phyloP scores from a whole-genome alignment of 2,329 filamentous ascomycete species.

The Beauveria pseudobassiana region DNA sequence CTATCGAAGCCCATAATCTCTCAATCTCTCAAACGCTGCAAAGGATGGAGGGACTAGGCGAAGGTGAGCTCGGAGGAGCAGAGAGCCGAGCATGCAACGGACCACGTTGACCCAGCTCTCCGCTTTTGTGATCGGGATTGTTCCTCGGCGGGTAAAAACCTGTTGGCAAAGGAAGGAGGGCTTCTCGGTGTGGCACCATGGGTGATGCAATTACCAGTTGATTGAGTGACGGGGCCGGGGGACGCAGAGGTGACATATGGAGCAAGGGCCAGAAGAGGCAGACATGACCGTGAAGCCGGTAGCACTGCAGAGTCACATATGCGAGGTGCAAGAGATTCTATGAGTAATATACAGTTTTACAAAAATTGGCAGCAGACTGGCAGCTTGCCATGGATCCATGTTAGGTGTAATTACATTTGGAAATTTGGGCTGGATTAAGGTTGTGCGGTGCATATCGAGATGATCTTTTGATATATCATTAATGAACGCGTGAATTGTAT shows the following conservation, averaged over 20 bases:
- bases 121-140: slow-evolving; percentile 12
- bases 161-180: neutral
- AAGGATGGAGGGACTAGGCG: neutral
- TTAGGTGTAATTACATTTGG: too few species aligned
- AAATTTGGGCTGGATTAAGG: neutral
- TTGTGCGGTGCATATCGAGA: neutral
- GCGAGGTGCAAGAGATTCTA: neutral
- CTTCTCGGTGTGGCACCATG: neutral
- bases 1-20: too few species aligned
- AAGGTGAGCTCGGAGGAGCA: neutral
- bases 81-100: neutral
- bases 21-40: too few species aligned
- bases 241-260: neutral
- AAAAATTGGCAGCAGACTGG: too few species aligned
- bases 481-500: neutral
- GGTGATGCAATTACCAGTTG: neutral
- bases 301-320: neutral
- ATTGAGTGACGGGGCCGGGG: neutral
- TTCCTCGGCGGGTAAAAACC: neutral
- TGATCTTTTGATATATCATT: neutral
- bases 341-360: neutral
- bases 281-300: neutral
- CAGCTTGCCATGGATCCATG: too few species aligned
- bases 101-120: slow-evolving; percentile 2
- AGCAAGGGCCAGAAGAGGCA: neutral